These are phyloP conservation scores for Daldinia sp. DNA, from an alignment of 2,329 filamentous ascomycete genomes.

Conservation along the genomic window DNA sequence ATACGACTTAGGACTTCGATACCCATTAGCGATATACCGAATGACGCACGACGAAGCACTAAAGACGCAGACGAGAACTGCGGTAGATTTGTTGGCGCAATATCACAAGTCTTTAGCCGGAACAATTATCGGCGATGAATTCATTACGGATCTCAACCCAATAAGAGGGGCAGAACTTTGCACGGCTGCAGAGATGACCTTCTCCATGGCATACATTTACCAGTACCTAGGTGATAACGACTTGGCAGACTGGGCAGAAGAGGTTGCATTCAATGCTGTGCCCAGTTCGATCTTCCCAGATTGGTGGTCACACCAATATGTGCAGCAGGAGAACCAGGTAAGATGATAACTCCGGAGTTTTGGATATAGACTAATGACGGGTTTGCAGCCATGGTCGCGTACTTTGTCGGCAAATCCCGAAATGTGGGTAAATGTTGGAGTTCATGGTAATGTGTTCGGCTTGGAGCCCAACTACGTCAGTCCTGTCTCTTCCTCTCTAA, in stretches of 20 bases:
- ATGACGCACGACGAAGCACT: conserved; percentile 55
- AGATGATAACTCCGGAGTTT: conserved; percentile 18
- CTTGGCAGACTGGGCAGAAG: conserved; percentile 63
- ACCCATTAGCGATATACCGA: conserved; percentile 56
- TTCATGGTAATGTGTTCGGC: conserved; percentile 61
- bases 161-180: conserved; percentile 53
- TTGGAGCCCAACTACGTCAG: conserved; percentile 62
- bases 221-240: conserved; percentile 47
- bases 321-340: conserved; percentile 64
- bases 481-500: not conserved
- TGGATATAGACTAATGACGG: conserved; percentile 10
- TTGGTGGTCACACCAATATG: conserved; percentile 68
- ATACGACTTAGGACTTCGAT: conserved; percentile 53
- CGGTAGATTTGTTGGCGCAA: conserved; percentile 53
- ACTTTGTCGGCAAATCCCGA: conserved; percentile 52
- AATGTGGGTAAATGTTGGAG: conserved; percentile 60
- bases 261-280: conserved; percentile 65
- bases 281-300: conserved; percentile 62
- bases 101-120: conserved; percentile 58
- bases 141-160: conserved; percentile 54
- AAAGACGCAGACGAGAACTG: conserved; percentile 53
- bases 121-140: conserved; percentile 58
- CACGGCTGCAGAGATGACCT: conserved; percentile 49
- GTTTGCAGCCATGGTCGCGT: conserved; percentile 57
- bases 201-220: conserved; percentile 50